Percentiles rank a stretch among this genome's conserved stretches.
These are phyloP conservation scores for Helminthosporium solani DNA, from an alignment of 2,329 filamentous ascomycete genomes.

Conservation along the genomic window DNA sequence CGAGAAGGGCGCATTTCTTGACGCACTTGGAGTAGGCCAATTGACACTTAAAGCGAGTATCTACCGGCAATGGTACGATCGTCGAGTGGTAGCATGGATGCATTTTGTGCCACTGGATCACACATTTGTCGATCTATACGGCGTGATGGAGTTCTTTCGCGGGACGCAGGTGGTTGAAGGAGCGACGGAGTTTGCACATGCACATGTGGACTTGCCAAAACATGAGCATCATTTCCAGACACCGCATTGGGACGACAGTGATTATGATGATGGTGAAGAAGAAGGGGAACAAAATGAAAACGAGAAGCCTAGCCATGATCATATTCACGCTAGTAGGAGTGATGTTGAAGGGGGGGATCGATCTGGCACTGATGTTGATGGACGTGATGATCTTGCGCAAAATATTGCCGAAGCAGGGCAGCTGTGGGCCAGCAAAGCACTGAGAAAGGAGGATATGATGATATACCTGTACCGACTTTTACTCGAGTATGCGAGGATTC, in stretches of 20 bases:
- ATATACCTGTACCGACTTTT: slow-evolving; percentile 66
- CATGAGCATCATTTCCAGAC: slow-evolving; percentile 20
- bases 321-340: background rate
- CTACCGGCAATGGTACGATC: slow-evolving; percentile 78
- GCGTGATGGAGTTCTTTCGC: slow-evolving; percentile 75
- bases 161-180: slow-evolving; percentile 51
- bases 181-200: slow-evolving; percentile 12
- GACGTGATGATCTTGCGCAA: slow-evolving; percentile 58
- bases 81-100: slow-evolving; percentile 67
- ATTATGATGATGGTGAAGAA: background rate
- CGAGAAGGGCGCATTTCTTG: slow-evolving; percentile 24
- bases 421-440: slow-evolving; percentile 66
- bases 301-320: no score
- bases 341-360: background rate
- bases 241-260: slow-evolving; percentile 3
- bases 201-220: slow-evolving; percentile 13
- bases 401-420: slow-evolving; percentile 66
- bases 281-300: no score
- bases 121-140: slow-evolving; percentile 69
- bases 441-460: slow-evolving; percentile 71
- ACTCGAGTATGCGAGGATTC: slow-evolving; percentile 47
- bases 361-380: slow-evolving; percentile 1
- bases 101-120: slow-evolving; percentile 82
- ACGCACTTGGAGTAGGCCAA: slow-evolving; percentile 63
- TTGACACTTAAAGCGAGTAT: slow-evolving; percentile 75